Base-by-base conservation (phyloP, 257 asterid genomes). In the Fraxinus americana region DNA sequence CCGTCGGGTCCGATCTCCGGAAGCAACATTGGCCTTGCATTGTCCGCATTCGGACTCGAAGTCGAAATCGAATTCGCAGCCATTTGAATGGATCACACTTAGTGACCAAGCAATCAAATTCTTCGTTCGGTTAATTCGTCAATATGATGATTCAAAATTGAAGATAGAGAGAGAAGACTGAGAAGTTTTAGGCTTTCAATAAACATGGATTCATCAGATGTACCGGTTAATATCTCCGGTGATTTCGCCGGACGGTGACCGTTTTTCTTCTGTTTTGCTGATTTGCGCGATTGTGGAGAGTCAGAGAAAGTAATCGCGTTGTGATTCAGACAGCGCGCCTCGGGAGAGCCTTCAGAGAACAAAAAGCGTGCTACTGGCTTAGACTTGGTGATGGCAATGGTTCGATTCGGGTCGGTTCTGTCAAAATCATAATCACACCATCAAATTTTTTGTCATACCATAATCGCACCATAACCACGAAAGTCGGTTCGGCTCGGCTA, bases 1-100 rank as follows among this genome's bases (percentile, higher is more conserved):
- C 99, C 98, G 80, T 93, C 99, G 35, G 98, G 94, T 71, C 97
- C 99, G 89, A 95, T 95, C 89, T 93, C 97, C 72, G 91, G 88
- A 39, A 80, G 85, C 82, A 86, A 80, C 74, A 85, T 54, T 21
- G 80, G 43, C 48, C 70, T 63, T 63, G 34, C 35, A 63, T 27
- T 63, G 36, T 10, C 83, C 43, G 86, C 87, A 84, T 88, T 90
- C 41, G 80, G 48, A 70, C 72, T 79, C 17, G 34, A 35, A 59
- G 4, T 59, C 12, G 73, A 27, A 39, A 70, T 83, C 72, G 79
- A 83, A 63, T 76, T 86, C 66, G 90, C 57, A 78, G 91, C 91
- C 97, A 91, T 92, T 10, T 23, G 36, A 38, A 74, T 27, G 77
- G 75, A 80, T 75, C 85, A 70, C 75, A 77, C 36, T 63, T 25